These are phyloP conservation scores for Blastobotrys parvus DNA, from an alignment of 805 yeast genomes.

Conservation along the genomic window DNA sequence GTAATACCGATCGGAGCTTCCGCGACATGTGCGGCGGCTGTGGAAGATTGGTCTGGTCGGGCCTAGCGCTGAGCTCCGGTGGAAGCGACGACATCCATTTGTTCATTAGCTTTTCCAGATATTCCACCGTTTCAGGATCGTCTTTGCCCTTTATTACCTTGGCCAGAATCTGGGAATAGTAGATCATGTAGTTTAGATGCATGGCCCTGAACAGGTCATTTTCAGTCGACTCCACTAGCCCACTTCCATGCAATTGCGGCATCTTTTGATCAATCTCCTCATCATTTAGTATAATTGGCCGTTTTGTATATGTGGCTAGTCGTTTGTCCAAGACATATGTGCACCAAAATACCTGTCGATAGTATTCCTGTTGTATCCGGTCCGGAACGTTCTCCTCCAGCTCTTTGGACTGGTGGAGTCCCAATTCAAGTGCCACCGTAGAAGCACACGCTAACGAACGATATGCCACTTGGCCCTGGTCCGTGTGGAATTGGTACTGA, in stretches of 20 bases:
- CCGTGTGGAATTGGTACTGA: constrained; percentile 20
- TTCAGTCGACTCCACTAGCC: constrained; percentile 8
- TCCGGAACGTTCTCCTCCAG: constrained; percentile 8
- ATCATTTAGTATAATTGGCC: constrained; percentile 18
- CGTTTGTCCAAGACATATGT: constrained; percentile 21
- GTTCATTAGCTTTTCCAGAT: constrained; percentile 13
- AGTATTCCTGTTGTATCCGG: constrained; percentile 13
- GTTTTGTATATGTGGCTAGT: constrained; percentile 16
- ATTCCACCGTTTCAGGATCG: constrained; percentile 7
- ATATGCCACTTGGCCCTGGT: constrained; percentile 18
- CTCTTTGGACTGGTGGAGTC: constrained; percentile 16
- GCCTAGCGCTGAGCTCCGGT: constrained; percentile 10
- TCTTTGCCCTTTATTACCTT: constrained; percentile 9
- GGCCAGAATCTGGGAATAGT: constrained; percentile 15
- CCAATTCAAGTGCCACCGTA: constrained; percentile 18
- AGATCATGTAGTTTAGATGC: constrained; percentile 18
- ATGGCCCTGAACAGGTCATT: constrained; percentile 14
- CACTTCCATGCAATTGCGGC: constrained; percentile 8
- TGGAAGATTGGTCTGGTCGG: not conserved
- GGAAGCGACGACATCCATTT: constrained; percentile 16
- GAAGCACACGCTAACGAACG: constrained; percentile 18
- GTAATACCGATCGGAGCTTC: constrained; percentile 10
- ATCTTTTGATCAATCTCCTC: constrained; percentile 17
- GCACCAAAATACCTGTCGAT: constrained; percentile 20
- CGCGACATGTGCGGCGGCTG: constrained; percentile 8